These are phyloP conservation scores for Sugiyamaella qingdaonensis DNA, from an alignment of 805 yeast genomes.

Conservation along the genomic window DNA sequence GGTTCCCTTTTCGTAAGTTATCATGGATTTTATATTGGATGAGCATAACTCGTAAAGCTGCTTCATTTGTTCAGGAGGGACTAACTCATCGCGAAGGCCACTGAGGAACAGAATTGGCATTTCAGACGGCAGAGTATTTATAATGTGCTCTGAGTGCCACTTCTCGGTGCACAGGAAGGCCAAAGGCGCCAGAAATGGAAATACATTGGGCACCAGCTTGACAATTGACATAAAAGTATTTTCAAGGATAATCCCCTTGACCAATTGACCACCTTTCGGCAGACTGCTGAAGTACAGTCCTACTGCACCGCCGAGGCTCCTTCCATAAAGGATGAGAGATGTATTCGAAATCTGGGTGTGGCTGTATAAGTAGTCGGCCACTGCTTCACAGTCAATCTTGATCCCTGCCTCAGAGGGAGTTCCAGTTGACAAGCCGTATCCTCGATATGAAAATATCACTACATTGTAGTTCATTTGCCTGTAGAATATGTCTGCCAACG, in stretches of 20 bases:
- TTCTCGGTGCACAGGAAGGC: slow-evolving; percentile 64
- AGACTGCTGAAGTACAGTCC: slow-evolving; percentile 72
- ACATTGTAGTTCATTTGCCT: slow-evolving; percentile 66
- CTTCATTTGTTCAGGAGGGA: slow-evolving; percentile 82
- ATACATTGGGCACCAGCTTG: slow-evolving; percentile 55
- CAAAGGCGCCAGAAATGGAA: slow-evolving; percentile 60
- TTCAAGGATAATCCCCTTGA: slow-evolving; percentile 71
- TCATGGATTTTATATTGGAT: slow-evolving; percentile 47
- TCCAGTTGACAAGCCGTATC: slow-evolving; percentile 83
- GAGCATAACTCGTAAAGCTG: slow-evolving; percentile 50
- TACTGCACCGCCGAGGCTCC: slow-evolving; percentile 94
- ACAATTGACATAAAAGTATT: slow-evolving; percentile 79
- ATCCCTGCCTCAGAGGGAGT: slow-evolving; percentile 70
- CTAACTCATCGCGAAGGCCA: slow-evolving; percentile 81
- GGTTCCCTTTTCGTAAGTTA: slow-evolving; percentile 53
- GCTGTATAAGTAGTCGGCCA: slow-evolving; percentile 51
- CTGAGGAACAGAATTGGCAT: slow-evolving; percentile 69
- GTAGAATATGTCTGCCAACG: slow-evolving; percentile 69
- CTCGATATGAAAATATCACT: slow-evolving; percentile 81
- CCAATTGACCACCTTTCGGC: slow-evolving; percentile 40
- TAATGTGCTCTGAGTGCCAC: slow-evolving; percentile 74
- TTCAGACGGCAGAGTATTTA: slow-evolving; percentile 45
- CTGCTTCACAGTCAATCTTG: slow-evolving; percentile 75
- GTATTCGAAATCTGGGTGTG: slow-evolving; percentile 52
- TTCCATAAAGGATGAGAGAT: slow-evolving; percentile 68